Evolutionary conservation across 2,329 filamentous ascomycete genomes (phyloP).

Genomic region (Penicillium aurantiogriseum): DNA sequence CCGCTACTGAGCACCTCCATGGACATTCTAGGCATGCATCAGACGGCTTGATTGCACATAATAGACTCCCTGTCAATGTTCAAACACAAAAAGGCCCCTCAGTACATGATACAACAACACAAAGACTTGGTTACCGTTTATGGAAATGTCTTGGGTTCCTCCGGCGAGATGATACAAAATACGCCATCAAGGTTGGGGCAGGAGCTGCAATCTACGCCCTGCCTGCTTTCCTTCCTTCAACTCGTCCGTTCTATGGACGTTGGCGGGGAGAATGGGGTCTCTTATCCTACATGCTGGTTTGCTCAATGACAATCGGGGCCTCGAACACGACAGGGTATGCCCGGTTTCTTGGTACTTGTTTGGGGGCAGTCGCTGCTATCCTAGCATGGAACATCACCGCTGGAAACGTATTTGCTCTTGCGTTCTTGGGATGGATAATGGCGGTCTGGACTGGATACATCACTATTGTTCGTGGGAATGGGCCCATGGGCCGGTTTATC

Average conservation of each 20-base stretch:
- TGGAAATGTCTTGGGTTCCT: constrained; percentile 53
- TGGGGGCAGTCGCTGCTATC: constrained; percentile 74
- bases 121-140: constrained; percentile 41
- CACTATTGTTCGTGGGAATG: constrained; percentile 78
- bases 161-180: constrained; percentile 66
- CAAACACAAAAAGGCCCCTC: constrained; percentile 1
- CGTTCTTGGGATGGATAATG: constrained; percentile 77
- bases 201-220: constrained; percentile 87
- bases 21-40: constrained; percentile 7
- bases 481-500: constrained; percentile 88
- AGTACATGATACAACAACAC: constrained; percentile 18
- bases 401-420: constrained; percentile 72
- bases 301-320: constrained; percentile 94
- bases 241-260: constrained; percentile 74
- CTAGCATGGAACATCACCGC: constrained; percentile 73
- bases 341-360: constrained; percentile 79
- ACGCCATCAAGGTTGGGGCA: constrained; percentile 88
- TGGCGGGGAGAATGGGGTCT: constrained; percentile 98
- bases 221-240: constrained; percentile 78
- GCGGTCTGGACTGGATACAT: constrained; percentile 84
- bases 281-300: constrained; percentile 96
- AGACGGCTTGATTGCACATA: constrained; percentile 9
- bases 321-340: constrained; percentile 89
- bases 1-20: neutral
- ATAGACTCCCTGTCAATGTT: constrained; percentile 8